Conservation (phyloP, 768 basidiomycete species). For the Lepiota venenata region DNA sequence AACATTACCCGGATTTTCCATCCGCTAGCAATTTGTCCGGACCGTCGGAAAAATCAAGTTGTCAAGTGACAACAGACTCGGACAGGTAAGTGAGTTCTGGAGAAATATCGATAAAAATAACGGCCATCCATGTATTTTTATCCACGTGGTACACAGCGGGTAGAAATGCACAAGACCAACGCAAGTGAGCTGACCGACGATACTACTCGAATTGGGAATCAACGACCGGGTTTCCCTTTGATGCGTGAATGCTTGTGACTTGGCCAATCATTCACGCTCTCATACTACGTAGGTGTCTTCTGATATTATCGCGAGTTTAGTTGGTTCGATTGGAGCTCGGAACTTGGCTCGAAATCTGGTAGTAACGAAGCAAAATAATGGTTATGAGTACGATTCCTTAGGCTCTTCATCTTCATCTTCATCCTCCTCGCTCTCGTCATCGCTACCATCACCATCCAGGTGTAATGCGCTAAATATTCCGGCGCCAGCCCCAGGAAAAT, state of each 20-base stretch:
- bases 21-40: neutral
- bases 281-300: too few species aligned
- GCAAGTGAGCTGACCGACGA: too few species aligned
- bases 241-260: too few species aligned
- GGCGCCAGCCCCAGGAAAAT: slow-evolving; percentile 19
- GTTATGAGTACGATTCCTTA: neutral
- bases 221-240: too few species aligned
- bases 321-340: too few species aligned
- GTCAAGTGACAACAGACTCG: slow-evolving; percentile 3
- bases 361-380: too few species aligned
- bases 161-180: too few species aligned
- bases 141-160: neutral
- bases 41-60: neutral
- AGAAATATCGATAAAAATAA: neutral
- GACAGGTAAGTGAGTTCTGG: neutral
- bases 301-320: too few species aligned
- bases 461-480: slow-evolving; percentile 41
- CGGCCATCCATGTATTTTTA: neutral
- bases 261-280: too few species aligned
- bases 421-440: slow-evolving; percentile 18
- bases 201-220: too few species aligned
- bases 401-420: slow-evolving; percentile 12
- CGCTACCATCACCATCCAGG: slow-evolving; percentile 22
- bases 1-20: neutral
- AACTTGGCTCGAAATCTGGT: too few species aligned